phyloP scores from a whole-genome alignment of 2,329 filamentous ascomycete genomes.

The Aaosphaeria pasadenensis region DNA sequence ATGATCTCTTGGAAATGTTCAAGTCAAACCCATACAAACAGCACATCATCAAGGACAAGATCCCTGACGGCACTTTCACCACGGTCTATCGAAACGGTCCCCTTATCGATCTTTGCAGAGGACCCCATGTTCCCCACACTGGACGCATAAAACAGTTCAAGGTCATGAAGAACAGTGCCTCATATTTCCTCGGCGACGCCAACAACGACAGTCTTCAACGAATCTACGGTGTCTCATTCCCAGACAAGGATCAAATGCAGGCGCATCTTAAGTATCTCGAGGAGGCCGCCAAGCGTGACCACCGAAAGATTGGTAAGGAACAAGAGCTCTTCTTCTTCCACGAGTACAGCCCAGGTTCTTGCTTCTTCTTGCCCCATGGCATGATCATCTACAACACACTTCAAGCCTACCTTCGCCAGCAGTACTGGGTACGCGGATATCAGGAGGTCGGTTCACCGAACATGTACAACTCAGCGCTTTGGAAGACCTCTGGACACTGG shows the following conservation, averaged over 20 bases:
- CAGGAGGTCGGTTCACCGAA: slow-evolving; percentile 94
- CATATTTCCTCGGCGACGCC: slow-evolving; percentile 92
- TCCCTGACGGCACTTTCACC: slow-evolving; percentile 82
- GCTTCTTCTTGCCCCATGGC: slow-evolving; percentile 90
- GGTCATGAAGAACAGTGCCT: slow-evolving; percentile 81
- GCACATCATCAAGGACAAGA: slow-evolving; percentile 92
- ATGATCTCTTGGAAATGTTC: slow-evolving; percentile 92
- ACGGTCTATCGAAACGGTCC: slow-evolving; percentile 95
- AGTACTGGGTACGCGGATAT: slow-evolving; percentile 93
- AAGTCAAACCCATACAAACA: slow-evolving; percentile 98
- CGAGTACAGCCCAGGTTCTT: slow-evolving; percentile 85
- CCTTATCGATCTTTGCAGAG: slow-evolving; percentile 91
- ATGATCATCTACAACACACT: slow-evolving; percentile 91
- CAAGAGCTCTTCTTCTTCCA: slow-evolving; percentile 99
- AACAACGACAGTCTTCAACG: slow-evolving; percentile 93
- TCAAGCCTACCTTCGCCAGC: slow-evolving; percentile 72
- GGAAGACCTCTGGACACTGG: slow-evolving; percentile 97
- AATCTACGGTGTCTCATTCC: slow-evolving; percentile 95
- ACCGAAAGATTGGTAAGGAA: slow-evolving; percentile 88
- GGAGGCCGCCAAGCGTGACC: slow-evolving; percentile 96
- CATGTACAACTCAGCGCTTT: slow-evolving; percentile 90
- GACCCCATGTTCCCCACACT: slow-evolving; percentile 91
- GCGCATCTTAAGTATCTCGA: slow-evolving; percentile 94
- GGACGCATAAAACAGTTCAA: slow-evolving; percentile 92
- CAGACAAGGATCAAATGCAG: slow-evolving; percentile 90